Conservation (phyloP, 768 basidiomycete genomes). For the Lyophyllum decastes region DNA sequence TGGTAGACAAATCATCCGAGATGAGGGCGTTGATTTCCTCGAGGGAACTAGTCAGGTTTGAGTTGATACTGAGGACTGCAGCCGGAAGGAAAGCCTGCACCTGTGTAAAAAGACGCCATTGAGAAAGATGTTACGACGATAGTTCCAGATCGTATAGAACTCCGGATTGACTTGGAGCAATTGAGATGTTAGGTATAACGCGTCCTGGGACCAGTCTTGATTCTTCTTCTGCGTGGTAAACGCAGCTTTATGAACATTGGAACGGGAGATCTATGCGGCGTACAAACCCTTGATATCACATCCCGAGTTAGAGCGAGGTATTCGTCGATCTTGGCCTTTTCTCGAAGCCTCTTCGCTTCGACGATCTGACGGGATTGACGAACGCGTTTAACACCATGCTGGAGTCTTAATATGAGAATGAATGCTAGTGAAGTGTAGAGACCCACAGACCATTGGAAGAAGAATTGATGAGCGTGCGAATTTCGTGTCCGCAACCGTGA, state of each 20-base stretch:
- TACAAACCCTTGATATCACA: conserved; percentile 63
- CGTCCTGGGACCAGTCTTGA: conserved; percentile 69
- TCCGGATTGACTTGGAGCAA: conserved; percentile 89
- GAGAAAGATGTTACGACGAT: conserved; percentile 77
- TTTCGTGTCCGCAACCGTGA: not conserved
- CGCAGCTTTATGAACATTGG: conserved; percentile 10
- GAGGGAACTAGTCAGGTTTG: conserved; percentile 47
- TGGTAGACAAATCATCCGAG: conserved; percentile 75
- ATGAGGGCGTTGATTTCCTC: conserved; percentile 66
- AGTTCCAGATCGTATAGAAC: conserved; percentile 97
- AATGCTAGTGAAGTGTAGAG: not conserved
- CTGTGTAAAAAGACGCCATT: conserved; percentile 68
- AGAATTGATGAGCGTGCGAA: conserved; percentile 9
- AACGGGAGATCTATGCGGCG: not conserved
- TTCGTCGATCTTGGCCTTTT: conserved; percentile 73
- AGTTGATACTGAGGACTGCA: not conserved
- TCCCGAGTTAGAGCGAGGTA: conserved; percentile 68
- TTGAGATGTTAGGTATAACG: conserved; percentile 74
- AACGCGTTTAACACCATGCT: conserved; percentile 75
- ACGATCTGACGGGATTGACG: conserved; percentile 58
- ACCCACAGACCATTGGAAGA: conserved; percentile 17
- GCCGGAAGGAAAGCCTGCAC: conserved; percentile 36
- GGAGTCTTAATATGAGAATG: conserved; percentile 6
- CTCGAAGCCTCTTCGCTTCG: conserved; percentile 69
- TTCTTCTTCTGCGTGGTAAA: conserved; percentile 57